A percentile compares a stretch with the other conserved stretches of the same genome.
phyloP scores from a whole-genome alignment of 192 early-diverging fungal species.

The Rhizophagus sp. region DNA sequence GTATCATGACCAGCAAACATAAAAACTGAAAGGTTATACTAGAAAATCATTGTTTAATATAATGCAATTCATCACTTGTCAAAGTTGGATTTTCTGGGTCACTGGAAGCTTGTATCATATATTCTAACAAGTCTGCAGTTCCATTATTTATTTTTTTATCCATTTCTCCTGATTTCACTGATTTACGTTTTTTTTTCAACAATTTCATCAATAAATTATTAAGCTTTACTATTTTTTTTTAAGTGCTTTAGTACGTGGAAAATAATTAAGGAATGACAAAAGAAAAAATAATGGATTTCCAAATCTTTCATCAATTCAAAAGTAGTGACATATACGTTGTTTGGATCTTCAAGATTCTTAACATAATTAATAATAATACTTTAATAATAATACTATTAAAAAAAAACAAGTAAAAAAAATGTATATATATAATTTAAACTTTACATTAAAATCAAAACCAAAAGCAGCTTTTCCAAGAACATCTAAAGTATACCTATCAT shows the following conservation, averaged over 20 bases:
- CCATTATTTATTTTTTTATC: neutral
- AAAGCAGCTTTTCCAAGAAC: constrained; percentile 7
- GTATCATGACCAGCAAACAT: constrained; percentile 10
- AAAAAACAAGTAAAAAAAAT: neutral
- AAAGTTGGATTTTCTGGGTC: neutral
- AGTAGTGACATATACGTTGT: neutral
- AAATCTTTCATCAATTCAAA: neutral
- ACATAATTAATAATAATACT: neutral
- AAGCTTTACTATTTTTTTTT: neutral
- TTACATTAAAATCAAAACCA: constrained; percentile 12
- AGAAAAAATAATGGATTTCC: neutral
- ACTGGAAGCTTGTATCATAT: neutral
- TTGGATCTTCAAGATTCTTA: constrained; percentile 2
- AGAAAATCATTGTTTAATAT: neutral
- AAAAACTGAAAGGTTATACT: neutral
- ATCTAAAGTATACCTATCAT: neutral
- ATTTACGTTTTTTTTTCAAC: neutral
- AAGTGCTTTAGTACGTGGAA: neutral
- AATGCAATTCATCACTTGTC: neutral
- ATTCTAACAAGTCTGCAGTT: neutral
- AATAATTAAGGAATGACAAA: neutral
- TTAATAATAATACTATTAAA: neutral
- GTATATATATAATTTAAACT: neutral
- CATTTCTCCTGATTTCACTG: neutral
- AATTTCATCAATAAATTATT: neutral